These are phyloP conservation scores for Alternaria rosae DNA, from an alignment of 2,329 filamentous ascomycete species.

Conservation along the genomic window DNA sequence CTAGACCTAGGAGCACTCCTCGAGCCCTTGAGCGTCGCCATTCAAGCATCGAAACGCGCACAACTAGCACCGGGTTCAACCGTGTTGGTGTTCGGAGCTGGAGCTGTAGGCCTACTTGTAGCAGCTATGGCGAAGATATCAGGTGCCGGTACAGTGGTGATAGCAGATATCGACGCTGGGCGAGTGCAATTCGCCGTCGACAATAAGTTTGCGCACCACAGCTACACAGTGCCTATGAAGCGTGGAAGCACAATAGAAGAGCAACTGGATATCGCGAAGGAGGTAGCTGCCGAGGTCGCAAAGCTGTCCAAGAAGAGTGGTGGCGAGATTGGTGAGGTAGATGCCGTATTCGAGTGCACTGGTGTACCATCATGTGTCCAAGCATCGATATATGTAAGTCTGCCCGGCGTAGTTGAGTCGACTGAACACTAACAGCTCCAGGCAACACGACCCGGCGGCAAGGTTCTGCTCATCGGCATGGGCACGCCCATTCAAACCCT, in stretches of 20 bases:
- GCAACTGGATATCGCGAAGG: conserved; percentile 59
- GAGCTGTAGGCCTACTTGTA: conserved; percentile 66
- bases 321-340: conserved; percentile 62
- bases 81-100: conserved; percentile 67
- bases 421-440: conserved; percentile 21
- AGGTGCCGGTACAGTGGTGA: conserved; percentile 62
- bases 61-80: conserved; percentile 55
- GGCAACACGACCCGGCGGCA: conserved; percentile 72
- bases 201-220: conserved; percentile 57
- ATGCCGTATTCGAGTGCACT: conserved; percentile 78
- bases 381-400: conserved; percentile 70
- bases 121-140: conserved; percentile 64
- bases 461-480: conserved; percentile 81
- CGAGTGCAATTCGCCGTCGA: conserved; percentile 63
- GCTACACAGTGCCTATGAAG: conserved; percentile 57
- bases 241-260: conserved; percentile 62
- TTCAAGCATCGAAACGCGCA: conserved; percentile 66
- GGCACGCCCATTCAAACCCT: conserved; percentile 78
- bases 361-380: conserved; percentile 79
- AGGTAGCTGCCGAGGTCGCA: conserved; percentile 54
- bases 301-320: conserved; percentile 46
- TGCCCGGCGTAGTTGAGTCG: not conserved
- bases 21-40: conserved; percentile 67
- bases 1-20: conserved; percentile 65
- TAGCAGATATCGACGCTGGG: conserved; percentile 67